phyloP scores from a whole-genome alignment of 2,329 filamentous ascomycete genomes.

The Tolypocladium guangdongense region DNA sequence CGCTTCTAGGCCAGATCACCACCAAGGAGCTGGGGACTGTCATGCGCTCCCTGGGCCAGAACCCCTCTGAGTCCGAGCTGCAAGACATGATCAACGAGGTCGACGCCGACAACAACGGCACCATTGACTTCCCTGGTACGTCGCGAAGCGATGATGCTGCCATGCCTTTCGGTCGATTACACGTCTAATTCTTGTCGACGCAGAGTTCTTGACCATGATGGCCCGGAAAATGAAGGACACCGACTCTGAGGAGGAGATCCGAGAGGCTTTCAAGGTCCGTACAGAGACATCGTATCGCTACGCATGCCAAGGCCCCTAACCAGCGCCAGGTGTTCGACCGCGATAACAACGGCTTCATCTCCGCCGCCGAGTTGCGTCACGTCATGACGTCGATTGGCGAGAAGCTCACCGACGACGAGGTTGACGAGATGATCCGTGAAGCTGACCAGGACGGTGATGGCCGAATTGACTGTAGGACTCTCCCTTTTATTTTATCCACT shows the following conservation, averaged over 20 bases:
- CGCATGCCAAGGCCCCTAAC: background rate
- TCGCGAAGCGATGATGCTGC: background rate
- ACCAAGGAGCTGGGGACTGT: slow-evolving; percentile 85
- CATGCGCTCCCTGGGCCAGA: slow-evolving; percentile 83
- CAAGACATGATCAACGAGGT: slow-evolving; percentile 95
- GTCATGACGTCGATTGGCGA: slow-evolving; percentile 90
- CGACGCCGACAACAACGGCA: slow-evolving; percentile 85
- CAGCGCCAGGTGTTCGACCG: slow-evolving; percentile 60
- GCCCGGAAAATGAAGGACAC: slow-evolving; percentile 91
- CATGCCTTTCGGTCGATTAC: background rate
- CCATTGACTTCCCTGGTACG: slow-evolving; percentile 82
- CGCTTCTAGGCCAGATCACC: slow-evolving; percentile 66
- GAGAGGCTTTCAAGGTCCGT: slow-evolving; percentile 73
- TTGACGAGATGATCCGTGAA: slow-evolving; percentile 89
- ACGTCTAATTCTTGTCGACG: background rate
- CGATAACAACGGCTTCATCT: slow-evolving; percentile 88
- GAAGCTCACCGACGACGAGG: slow-evolving; percentile 83
- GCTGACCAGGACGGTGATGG: slow-evolving; percentile 84
- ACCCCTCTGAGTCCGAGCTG: slow-evolving; percentile 80
- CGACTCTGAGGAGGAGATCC: slow-evolving; percentile 82
- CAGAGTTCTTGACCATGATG: slow-evolving; percentile 91
- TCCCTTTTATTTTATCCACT: background rate
- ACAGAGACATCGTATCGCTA: background rate
- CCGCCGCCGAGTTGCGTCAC: slow-evolving; percentile 75
- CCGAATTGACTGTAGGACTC: slow-evolving; percentile 68